Evolutionary conservation across 164 flowering plant genomes (phyloP), one percentile per base, ranked within the genome.

Genomic region (Berberis thunbergii): DNA sequence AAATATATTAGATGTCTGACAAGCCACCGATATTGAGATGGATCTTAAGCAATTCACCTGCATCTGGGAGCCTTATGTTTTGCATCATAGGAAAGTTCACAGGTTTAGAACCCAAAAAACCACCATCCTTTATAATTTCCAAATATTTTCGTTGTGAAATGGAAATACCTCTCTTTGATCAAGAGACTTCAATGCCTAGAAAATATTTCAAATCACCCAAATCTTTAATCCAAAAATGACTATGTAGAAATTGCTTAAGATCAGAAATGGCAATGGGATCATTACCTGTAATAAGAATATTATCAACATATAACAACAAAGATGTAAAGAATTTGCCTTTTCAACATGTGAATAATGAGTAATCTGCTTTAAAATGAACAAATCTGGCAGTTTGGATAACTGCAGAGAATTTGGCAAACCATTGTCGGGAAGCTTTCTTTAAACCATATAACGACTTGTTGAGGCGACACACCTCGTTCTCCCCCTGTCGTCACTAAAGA

Each of bases 1-100:
- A 67, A 26, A 54, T 67, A 67, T 8, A 67, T 59, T n/a, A 67
- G 50, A 2, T 11, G 39, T 6, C 64, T 64, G 2, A 60, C 56
- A 1, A 67, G n/a, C 8, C 59, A 0, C 5, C 26, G 6, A 13
- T 61, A 48, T 2, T 9, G 43, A 46, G 54, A 6, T 49, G 53
- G 43, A 46, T 61, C 53, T 59, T 59, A 5, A n/a, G 13, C 7
- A 43, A 44, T 5, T 55, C 58, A 39, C 41, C 26, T 26, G 26
- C 26, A 26, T 26, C 26, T 26, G 0, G 26, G 26, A 26, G 26
- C 26, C n/a, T 26, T 26, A 26, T 26, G 26, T 26, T 26, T 26
- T 26, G 26, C 26, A 26, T 0, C 26, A 26, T 26, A 26, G 26
- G 26, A 26, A 26, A 26, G 26, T 26, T 26, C 26, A 26, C 26